Percentiles rank a stretch among this genome's conserved stretches.
phyloP scores from a whole-genome alignment of 139 green algal species.

The Edaphochlamys debaryana region DNA sequence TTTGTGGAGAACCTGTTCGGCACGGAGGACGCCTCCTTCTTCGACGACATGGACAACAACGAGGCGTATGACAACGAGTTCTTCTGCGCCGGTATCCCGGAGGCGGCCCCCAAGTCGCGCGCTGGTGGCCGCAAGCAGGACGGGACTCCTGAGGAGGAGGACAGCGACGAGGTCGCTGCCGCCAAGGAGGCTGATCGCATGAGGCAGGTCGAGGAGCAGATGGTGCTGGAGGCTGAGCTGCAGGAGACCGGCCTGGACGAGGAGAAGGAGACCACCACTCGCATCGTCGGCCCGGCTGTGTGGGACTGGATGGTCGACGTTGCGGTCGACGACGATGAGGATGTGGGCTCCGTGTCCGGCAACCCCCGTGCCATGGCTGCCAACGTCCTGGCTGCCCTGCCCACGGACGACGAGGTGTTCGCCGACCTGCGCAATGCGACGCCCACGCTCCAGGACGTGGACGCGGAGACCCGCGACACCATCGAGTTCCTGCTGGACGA shows the following conservation, averaged over 20 bases:
- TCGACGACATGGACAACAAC: constrained; percentile 65
- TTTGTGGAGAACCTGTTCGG: constrained; percentile 49
- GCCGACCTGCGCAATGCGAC: constrained; percentile 27
- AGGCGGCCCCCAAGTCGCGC: constrained; percentile 58
- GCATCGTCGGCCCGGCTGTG: constrained; percentile 4
- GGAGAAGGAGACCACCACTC: constrained; percentile 3
- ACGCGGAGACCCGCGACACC: constrained; percentile 41
- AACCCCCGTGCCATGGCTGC: neutral
- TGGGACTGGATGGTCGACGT: constrained; percentile 53
- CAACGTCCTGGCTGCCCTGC: constrained; percentile 13
- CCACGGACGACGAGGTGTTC: constrained; percentile 37
- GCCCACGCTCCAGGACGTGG: constrained; percentile 42
- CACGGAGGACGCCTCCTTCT: constrained; percentile 57
- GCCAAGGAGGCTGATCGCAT: constrained; percentile 46
- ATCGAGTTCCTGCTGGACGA: constrained; percentile 54
- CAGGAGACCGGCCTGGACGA: constrained; percentile 48
- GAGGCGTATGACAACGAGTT: constrained; percentile 56
- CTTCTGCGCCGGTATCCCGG: constrained; percentile 53
- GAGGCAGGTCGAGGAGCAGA: constrained; percentile 53
- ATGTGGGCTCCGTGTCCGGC: neutral
- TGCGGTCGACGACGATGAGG: constrained; percentile 17
- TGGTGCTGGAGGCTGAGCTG: constrained; percentile 53
- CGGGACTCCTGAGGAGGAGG: constrained; percentile 2
- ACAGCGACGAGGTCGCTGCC: constrained; percentile 38
- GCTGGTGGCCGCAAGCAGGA: constrained; percentile 2